phyloP scores from a whole-genome alignment of 306 rosid species.

The cucumber (Cucumis sativus) region DNA sequence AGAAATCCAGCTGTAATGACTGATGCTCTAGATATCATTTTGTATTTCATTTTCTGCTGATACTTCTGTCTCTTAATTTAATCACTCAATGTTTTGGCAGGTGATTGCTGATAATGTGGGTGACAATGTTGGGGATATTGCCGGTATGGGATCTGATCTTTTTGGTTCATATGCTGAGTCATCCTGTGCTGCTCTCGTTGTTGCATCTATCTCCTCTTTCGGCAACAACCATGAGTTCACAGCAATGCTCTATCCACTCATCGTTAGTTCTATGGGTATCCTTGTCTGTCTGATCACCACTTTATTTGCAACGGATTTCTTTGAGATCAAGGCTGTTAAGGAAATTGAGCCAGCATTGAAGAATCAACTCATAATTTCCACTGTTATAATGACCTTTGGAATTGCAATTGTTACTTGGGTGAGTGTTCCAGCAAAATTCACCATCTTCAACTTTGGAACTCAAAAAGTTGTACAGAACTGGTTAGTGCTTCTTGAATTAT shows the following conservation, averaged over 20 bases:
- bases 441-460: slow-evolving; percentile 68
- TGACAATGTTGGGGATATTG: slow-evolving; percentile 94
- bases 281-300: slow-evolving; percentile 82
- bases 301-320: slow-evolving; percentile 83
- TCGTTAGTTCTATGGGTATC: slow-evolving; percentile 79
- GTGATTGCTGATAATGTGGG: slow-evolving; percentile 98
- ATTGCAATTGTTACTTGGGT: slow-evolving; percentile 63
- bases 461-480: slow-evolving; percentile 79
- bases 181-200: slow-evolving; percentile 97
- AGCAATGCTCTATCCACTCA: slow-evolving; percentile 79
- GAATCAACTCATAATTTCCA: slow-evolving; percentile 78
- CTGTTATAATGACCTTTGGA: slow-evolving; percentile 66
- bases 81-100: slow-evolving; percentile 21
- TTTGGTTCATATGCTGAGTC: slow-evolving; percentile 98
- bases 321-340: slow-evolving; percentile 84
- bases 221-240: slow-evolving; percentile 80
- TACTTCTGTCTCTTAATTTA: not conserved
- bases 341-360: slow-evolving; percentile 94
- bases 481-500: slow-evolving; percentile 21
- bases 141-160: slow-evolving; percentile 99
- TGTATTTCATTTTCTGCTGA: not conserved
- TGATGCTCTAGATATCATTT: not conserved
- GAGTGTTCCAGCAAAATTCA: slow-evolving; percentile 77
- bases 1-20: slow-evolving; percentile 90
- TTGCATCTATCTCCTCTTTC: slow-evolving; percentile 94